Evolutionary conservation across 345 rosid genomes (phyloP).

Genomic region (Ailanthus altissimus): DNA sequence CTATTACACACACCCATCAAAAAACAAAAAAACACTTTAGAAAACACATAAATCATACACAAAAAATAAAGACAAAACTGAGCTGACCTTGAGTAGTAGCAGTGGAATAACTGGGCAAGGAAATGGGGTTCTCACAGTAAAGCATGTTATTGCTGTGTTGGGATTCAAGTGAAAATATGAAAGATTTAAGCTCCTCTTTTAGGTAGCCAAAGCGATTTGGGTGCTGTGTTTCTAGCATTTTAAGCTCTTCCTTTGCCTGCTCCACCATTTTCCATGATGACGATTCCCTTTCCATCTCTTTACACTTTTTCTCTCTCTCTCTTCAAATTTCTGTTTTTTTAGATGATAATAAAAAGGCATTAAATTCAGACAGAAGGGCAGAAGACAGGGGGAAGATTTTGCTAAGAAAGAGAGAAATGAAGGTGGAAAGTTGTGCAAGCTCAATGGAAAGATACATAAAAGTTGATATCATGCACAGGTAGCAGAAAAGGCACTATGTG

Average conservation of each 20-base stretch:
- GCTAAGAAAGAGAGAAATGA: no score
- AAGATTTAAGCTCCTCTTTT: constrained; percentile 9
- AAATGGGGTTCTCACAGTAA: neutral
- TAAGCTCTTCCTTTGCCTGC: constrained; percentile 13
- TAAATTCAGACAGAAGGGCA: neutral
- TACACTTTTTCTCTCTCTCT: neutral
- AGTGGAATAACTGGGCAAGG: neutral
- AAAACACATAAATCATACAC: neutral
- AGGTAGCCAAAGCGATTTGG: constrained; percentile 7
- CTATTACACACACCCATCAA: neutral
- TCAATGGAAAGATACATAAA: neutral
- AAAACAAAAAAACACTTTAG: neutral
- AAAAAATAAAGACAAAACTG: no score
- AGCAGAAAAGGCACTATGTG: neutral
- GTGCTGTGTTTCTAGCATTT: constrained; percentile 9
- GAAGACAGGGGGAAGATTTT: no score
- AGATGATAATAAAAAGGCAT: neutral
- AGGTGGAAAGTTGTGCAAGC: neutral
- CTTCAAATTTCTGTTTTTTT: neutral
- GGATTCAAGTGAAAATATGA: neutral
- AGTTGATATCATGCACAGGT: no score
- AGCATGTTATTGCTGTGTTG: neutral
- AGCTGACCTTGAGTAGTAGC: constrained; percentile 9
- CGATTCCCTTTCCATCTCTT: neutral
- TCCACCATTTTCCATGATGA: neutral